phyloP scores from a whole-genome alignment of 352 stramenopile species.

The Phytophthora chlamydospora region DNA sequence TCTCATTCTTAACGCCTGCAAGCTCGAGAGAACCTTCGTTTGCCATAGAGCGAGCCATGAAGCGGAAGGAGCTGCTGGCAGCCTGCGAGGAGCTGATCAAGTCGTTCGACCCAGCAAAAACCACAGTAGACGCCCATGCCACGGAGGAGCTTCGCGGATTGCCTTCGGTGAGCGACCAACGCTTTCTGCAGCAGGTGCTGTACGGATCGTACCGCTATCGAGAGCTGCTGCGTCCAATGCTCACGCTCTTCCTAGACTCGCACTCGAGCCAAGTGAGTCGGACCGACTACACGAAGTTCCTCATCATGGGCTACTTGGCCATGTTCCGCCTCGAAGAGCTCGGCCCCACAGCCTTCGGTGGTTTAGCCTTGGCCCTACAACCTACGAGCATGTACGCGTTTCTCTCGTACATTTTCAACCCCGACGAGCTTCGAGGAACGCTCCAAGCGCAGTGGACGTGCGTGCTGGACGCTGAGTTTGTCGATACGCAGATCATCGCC shows the following conservation, averaged over 20 bases:
- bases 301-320: constrained; percentile 89
- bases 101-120: constrained; percentile 77
- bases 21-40: no score
- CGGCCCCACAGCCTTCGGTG: constrained; percentile 63
- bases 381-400: constrained; percentile 89
- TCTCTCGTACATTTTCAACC: constrained; percentile 87
- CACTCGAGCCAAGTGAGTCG: constrained; percentile 79
- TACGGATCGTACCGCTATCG: constrained; percentile 92
- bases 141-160: constrained; percentile 60
- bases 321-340: constrained; percentile 92
- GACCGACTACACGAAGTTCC: constrained; percentile 91
- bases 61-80: constrained; percentile 76
- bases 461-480: constrained; percentile 86
- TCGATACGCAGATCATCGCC: constrained; percentile 74
- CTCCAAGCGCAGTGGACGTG: constrained; percentile 83
- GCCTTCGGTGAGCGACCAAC: constrained; percentile 45
- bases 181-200: constrained; percentile 89
- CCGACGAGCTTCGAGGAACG: constrained; percentile 57
- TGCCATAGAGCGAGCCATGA: constrained; percentile 44
- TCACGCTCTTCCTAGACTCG: constrained; percentile 85
- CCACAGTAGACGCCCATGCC: constrained; percentile 78
- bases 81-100: constrained; percentile 76
- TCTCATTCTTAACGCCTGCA: no score
- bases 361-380: constrained; percentile 69
- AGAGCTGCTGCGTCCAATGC: constrained; percentile 74